Base-by-base conservation (phyloP, 441 rosid genomes). In the Caryocar brasiliense region DNA sequence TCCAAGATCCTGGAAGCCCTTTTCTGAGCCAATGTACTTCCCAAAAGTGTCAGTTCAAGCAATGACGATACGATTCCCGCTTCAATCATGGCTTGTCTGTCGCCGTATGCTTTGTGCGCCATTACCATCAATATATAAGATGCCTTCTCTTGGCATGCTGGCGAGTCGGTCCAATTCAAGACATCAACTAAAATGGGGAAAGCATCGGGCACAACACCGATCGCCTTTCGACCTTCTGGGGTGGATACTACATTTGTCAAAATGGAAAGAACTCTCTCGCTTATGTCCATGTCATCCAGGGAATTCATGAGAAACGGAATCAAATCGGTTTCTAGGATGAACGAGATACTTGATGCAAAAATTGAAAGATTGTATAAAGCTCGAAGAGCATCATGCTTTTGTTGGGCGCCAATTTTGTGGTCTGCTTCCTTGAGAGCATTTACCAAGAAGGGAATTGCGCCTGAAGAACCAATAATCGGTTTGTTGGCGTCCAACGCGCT, bases 1-100 rank as follows among this genome's bases (percentile, higher is more conserved):
- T 92, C 96, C 54, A 92, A 47, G 53, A 92, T 81, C 79, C 96
- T 85, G 3, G 95, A 87, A 17, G 96, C 96, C 74, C 98, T 76
- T 68, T 92, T 92, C 65, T 92, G 98, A 0, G 96, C 79, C 73
- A 92, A 73, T 32, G 95, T 75, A 54, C 87, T 92, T 27, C 98
- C 98, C 55, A 92, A 53, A 40, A 92, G 94, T 0, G 94, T 87
- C 62, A 92, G 64, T 38, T 92, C 98, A 0, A 92, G 96, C 76
- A 87, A 75, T 0, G 94, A 63, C 0, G 94, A 85, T 23, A 72
- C 82, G 30, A 92, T 61, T 30, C 98, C 98, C 0, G 94, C 98
- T 28, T 92, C 96, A 0, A 85, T 76, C 98, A 92, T 92, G 37
- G 82, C 81, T 51, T 85, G 92, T 66, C 96, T 60, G 53, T 87